Evolutionary conservation across 768 basidiomycete genomes (phyloP), one percentile per base, ranked within the genome.

Genomic region (Pleurotus citrinopileatus): DNA sequence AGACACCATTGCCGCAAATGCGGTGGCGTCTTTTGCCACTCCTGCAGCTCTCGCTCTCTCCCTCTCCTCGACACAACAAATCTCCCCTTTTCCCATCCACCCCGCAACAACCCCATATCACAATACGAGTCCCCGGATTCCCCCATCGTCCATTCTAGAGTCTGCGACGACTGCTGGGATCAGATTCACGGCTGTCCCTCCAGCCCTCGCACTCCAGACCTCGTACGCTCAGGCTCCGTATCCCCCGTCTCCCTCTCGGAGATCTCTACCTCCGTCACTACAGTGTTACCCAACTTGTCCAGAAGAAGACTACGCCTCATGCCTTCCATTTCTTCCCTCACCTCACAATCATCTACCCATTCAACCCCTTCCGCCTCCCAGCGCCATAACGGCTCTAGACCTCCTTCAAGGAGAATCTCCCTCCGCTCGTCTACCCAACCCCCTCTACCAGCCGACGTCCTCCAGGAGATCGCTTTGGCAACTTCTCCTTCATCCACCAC

Each of bases 1-100:
- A 82, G 83, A 70, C 89, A 92, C 64, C 90, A 92, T 57, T 92
- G 90, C 68, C 81, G 90, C 66, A 91, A 91, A 65, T 91, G 90
- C 59, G 90, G 90, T 46, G 88, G 87, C 57, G 72, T 91, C 26
- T 91, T 84, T 65, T 92, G 90, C 69, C 66, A 67, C 44, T 67
- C 76, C 4, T 91, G 90, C 65, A 79, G 83, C 1, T 70, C 78
- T 4, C 79, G 79, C 52, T 63, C 73, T 4, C 89, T 86, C 0
- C 71, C 79, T 10, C 81, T 91, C 3, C 78, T 91, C 52, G 90
- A 91, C 63, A 80, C 86, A n/a, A 80, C 87, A 7, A 76, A 77
- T 52, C 83, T 92, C 36, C 65, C 73, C 48, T 90, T 92, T 67
- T 69, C 89, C 43, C 74, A 86, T 40, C 90, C 89, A 1, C 90